Base-by-base conservation (phyloP, 345 rosid genomes). In the Cardiospermum halicacabum region DNA sequence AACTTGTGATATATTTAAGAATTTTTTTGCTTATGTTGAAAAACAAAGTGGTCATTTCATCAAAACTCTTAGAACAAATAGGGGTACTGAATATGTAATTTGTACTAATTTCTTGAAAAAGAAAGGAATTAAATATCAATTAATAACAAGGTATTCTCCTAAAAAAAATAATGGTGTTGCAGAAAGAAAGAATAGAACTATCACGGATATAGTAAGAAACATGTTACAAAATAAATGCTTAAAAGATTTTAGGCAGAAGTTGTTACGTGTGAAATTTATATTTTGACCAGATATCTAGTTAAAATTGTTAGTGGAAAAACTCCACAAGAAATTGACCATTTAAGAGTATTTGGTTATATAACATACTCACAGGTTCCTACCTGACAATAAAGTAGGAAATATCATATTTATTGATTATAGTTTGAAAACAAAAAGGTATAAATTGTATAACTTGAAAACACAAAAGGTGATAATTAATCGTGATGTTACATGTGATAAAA, bases 81-180 rank as follows among this genome's bases (percentile, higher is more conserved):
- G 36, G 31, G 37, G 47, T 7, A 56, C 2, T 3, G 1, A 67
- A 57, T 58, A 56, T 31, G 40, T 11, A 27, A 59, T 50, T 65
- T 70, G n/a, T n/a, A n/a, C n/a, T n/a, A n/a, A n/a, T n/a, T n/a
- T n/a, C n/a, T n/a, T n/a, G n/a, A n/a, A n/a, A n/a, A n/a, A n/a
- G n/a, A n/a, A n/a, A n/a, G n/a, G n/a, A n/a, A n/a, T n/a, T n/a
- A n/a, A n/a, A n/a, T n/a, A n/a, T n/a, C n/a, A n/a, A n/a, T n/a
- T n/a, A n/a, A n/a, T n/a, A n/a, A n/a, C n/a, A n/a, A n/a, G n/a
- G n/a, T n/a, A n/a, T n/a, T n/a, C n/a, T 42, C 67, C 18, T 57
- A 72, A 39, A 58, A 72, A 1, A 71, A 58, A n/a, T n/a, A n/a
- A n/a, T 28, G 28, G 55, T 10, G 60, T 58, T 21, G 70, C 39